These are phyloP conservation scores for Rasamsonia emersonii DNA, from an alignment of 2,329 filamentous ascomycete species.

Conservation along the genomic window DNA sequence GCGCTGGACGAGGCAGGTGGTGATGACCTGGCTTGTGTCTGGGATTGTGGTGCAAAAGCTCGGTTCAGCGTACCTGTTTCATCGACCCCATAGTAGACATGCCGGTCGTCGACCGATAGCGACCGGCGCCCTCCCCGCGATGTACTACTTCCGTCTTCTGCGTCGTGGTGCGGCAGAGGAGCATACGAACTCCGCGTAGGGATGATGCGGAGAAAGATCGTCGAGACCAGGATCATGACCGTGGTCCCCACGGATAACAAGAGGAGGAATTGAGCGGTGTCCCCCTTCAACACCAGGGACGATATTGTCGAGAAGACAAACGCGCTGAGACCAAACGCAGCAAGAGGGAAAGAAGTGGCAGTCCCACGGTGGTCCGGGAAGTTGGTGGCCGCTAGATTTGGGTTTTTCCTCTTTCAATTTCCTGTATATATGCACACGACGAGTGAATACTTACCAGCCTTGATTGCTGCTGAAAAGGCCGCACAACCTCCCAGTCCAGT, in stretches of 20 bases:
- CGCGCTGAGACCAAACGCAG: constrained; percentile 87
- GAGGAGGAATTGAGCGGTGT: constrained; percentile 72
- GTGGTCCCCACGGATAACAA: constrained; percentile 74
- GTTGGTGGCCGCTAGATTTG: constrained; percentile 64
- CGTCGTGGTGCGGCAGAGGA: constrained; percentile 30
- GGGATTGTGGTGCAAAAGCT: constrained; percentile 20
- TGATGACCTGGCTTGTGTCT: constrained; percentile 22
- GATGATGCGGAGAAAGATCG: constrained; percentile 73
- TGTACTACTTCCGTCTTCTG: too few relatives aligned
- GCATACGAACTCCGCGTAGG: too few relatives aligned
- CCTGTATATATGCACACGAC: neutral
- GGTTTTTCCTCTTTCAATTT: too few relatives aligned
- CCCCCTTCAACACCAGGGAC: constrained; percentile 67
- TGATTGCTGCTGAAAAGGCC: constrained; percentile 83
- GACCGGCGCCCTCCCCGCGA: too few relatives aligned
- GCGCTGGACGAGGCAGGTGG: constrained; percentile 20
- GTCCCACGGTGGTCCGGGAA: constrained; percentile 88
- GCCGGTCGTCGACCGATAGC: too few relatives aligned
- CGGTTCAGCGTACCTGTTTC: constrained; percentile 31
- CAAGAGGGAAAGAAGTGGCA: constrained; percentile 85
- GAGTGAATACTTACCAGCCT: constrained; percentile 46
- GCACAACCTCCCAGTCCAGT: constrained; percentile 83
- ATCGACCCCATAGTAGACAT: constrained; percentile 16
- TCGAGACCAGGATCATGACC: constrained; percentile 62
- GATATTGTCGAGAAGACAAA: constrained; percentile 89